A percentile compares a stretch with the other conserved stretches of the same genome.
These are phyloP conservation scores for Salvia sclarea DNA, from an alignment of 305 asterid genomes.

Conservation along the genomic window DNA sequence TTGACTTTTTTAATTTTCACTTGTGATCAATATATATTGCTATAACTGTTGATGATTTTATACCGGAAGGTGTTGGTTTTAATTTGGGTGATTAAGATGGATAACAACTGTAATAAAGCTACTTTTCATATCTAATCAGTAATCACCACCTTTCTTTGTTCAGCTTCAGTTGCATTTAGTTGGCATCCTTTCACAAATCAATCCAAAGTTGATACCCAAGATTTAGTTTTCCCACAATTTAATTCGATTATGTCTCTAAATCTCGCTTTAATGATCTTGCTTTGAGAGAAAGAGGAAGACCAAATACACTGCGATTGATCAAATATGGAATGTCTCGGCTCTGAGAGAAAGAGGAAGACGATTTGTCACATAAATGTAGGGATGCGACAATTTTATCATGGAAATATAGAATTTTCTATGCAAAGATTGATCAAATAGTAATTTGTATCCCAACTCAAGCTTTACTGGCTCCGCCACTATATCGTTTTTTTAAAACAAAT, in stretches of 20 bases:
- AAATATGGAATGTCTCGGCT: too few relatives aligned
- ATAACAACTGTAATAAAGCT: conserved; percentile 40
- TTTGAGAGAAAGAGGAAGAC: neutral
- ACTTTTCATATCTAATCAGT: conserved; percentile 8
- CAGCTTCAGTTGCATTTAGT: conserved; percentile 41
- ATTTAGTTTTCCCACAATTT: neutral
- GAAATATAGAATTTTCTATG: too few relatives aligned
- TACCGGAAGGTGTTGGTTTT: conserved; percentile 30
- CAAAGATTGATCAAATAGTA: too few relatives aligned
- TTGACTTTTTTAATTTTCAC: conserved; percentile 26
- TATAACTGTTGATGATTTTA: conserved; percentile 20
- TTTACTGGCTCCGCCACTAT: too few relatives aligned
- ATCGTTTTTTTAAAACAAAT: too few relatives aligned
- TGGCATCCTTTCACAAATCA: conserved; percentile 33
- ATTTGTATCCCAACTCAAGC: too few relatives aligned
- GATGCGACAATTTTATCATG: too few relatives aligned
- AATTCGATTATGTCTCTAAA: neutral
- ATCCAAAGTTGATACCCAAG: conserved; percentile 8
- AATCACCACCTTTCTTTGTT: conserved; percentile 16
- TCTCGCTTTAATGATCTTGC: conserved; percentile 17
- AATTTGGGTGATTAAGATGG: conserved; percentile 36
- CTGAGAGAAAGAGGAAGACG: neutral
- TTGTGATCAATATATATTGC: conserved; percentile 22
- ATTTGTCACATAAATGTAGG: too few relatives aligned
- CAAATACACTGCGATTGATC: neutral